Evolutionary conservation across 1,139 yeast species (phyloP), one percentile per base, ranked within the genome.

Genomic region (Geotrichum histeridarum): DNA sequence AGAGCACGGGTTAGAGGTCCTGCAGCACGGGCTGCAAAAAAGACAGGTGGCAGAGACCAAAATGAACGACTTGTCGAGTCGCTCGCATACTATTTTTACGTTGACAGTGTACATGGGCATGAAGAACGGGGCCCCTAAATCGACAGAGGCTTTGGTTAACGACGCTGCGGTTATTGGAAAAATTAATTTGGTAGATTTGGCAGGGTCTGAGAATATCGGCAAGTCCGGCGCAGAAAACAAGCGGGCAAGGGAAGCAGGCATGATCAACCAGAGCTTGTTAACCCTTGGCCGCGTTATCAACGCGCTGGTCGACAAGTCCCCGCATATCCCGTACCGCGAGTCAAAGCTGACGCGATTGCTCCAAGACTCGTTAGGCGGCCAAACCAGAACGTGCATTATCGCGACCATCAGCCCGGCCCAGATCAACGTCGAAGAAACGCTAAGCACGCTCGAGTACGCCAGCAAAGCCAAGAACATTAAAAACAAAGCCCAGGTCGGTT

Each of bases 221-320:
- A 74, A 88, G 56, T 85, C 95, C 0, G 96, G 96, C 0, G 93
- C 95, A 0, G 80, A 76, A 53, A 82, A 84, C 64, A 83, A 80
- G 64, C 75, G 94, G 33, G 95, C 95, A 0, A 81, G 87, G 60
- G 96, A 88, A 68, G 96, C 96, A 1, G 96, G 95, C 1, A 80
- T 84, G 63, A 90, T 90, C 53, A 90, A 90, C 68, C 94, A 88
- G 67, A 84, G 93, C 58, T 74, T 90, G 55, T 71, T 89, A 41
- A 84, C 96, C 0, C 75, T 90, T 48, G 97, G 96, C 0, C 73
- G 95, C 54, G 96, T 90, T 1, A 89, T 90, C 42, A 88, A 84
- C 64, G 77, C 86, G 0, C 74, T 89, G 48, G 84, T 80, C 1
- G 85, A 80, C 58, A 75, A 76, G 44, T 72, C 81, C 27, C 70